Conservation (phyloP, 2,329 filamentous ascomycete species). For the Aspergillus jensenii region DNA sequence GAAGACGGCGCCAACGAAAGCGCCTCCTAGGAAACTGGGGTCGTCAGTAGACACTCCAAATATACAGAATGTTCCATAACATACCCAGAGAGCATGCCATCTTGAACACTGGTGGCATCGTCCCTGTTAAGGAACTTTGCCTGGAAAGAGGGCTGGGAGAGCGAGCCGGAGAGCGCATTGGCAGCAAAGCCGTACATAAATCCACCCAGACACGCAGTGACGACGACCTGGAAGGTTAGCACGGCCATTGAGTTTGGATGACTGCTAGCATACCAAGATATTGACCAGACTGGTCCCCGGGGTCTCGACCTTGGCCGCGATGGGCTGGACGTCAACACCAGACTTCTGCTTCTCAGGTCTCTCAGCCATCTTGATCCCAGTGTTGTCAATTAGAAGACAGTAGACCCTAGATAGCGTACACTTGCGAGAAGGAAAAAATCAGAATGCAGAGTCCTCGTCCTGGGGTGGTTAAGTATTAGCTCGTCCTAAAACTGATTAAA, state of each 20-base stretch:
- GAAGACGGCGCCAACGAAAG: neutral
- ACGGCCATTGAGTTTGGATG: neutral
- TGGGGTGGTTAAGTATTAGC: no score
- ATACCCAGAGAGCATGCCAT: neutral
- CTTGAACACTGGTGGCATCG: neutral
- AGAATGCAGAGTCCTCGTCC: no score
- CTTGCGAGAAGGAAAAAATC: no score
- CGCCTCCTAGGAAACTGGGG: neutral
- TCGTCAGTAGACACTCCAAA: neutral
- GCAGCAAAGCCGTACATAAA: neutral
- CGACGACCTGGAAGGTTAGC: neutral
- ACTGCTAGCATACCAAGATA: neutral
- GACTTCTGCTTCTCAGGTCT: neutral
- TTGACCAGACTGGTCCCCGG: neutral
- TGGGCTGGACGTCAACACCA: neutral
- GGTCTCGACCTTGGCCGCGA: neutral
- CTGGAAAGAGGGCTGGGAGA: neutral
- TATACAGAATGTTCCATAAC: no score
- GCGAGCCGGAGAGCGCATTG: neutral
- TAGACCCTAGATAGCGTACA: no score
- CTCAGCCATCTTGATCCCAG: no score
- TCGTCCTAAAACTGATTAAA: no score
- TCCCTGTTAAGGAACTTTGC: neutral
- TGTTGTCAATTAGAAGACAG: no score
- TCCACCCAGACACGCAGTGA: neutral